These are phyloP conservation scores for Aspergillus vadensis DNA, from an alignment of 2,329 filamentous ascomycete genomes.

Conservation along the genomic window DNA sequence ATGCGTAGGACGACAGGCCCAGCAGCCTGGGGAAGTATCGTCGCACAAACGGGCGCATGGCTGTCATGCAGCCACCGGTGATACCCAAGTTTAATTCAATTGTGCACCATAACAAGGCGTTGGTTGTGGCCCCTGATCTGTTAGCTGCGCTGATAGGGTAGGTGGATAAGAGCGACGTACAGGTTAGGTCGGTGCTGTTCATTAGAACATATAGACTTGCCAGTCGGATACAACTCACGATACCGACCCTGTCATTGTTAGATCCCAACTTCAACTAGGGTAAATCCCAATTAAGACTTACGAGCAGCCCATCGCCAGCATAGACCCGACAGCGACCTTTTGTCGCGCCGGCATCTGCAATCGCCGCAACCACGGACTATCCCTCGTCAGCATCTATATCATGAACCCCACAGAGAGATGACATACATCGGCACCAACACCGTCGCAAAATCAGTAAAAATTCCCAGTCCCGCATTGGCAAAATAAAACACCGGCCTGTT, in stretches of 20 bases:
- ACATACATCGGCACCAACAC: slow-evolving; percentile 33
- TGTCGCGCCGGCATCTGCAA: slow-evolving; percentile 34
- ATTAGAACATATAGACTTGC: slow-evolving; percentile 25
- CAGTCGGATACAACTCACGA: slow-evolving; percentile 34
- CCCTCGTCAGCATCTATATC: not conserved
- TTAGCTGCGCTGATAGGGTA: not conserved
- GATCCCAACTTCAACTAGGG: not conserved
- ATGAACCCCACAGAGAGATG: not conserved
- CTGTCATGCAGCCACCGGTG: slow-evolving; percentile 31
- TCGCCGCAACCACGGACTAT: slow-evolving; percentile 31
- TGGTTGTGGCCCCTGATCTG: slow-evolving; percentile 24
- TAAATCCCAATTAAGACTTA: slow-evolving; percentile 16
- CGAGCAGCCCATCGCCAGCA: slow-evolving; percentile 34
- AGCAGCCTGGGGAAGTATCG: slow-evolving; percentile 31
- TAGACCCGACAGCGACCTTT: slow-evolving; percentile 31
- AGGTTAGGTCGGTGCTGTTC: slow-evolving; percentile 28
- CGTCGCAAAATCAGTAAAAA: slow-evolving; percentile 34
- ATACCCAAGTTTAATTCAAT: slow-evolving; percentile 35
- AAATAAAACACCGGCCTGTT: slow-evolving; percentile 34
- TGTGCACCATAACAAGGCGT: slow-evolving; percentile 31
- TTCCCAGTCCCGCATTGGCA: slow-evolving; percentile 30
- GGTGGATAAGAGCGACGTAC: slow-evolving; percentile 16
- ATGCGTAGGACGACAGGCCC: slow-evolving; percentile 24
- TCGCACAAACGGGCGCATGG: slow-evolving; percentile 32
- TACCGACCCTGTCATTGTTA: slow-evolving; percentile 24